A percentile compares a stretch with the other conserved stretches of the same genome.
These are phyloP conservation scores for Leccinum aurantiacum DNA, from an alignment of 768 basidiomycete species.

Conservation along the genomic window DNA sequence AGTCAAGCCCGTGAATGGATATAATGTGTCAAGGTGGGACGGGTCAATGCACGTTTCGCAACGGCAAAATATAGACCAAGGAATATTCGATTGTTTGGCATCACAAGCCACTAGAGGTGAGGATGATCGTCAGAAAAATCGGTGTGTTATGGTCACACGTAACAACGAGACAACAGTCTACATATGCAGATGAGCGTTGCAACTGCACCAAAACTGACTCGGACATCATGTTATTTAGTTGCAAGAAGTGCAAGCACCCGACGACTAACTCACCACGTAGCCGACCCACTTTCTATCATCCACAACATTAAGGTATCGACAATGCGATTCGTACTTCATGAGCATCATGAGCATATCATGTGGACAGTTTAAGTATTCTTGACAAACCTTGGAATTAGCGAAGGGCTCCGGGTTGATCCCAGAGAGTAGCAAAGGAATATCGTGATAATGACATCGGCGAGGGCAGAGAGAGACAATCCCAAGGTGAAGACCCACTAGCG, in stretches of 20 bases:
- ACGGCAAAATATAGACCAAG: constrained; percentile 27
- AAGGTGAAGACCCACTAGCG: constrained; percentile 46
- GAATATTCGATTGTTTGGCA: constrained; percentile 28
- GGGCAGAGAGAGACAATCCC: constrained; percentile 45
- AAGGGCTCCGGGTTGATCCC: constrained; percentile 33
- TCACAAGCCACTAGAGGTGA: constrained; percentile 18
- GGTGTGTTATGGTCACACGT: background rate
- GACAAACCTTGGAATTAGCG: constrained; percentile 36
- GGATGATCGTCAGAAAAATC: background rate
- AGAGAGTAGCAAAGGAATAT: constrained; percentile 42
- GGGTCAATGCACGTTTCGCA: constrained; percentile 21
- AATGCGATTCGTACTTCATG: constrained; percentile 22
- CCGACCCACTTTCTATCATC: constrained; percentile 25
- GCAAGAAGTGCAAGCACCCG: background rate
- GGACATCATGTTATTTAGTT: background rate
- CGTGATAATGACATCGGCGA: constrained; percentile 48
- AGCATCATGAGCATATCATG: background rate
- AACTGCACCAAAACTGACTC: constrained; percentile 15
- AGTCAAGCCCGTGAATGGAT: background rate
- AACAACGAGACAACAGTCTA: background rate
- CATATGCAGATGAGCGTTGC: constrained; percentile 23
- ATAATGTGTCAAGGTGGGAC: background rate
- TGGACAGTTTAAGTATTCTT: background rate
- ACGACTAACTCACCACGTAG: constrained; percentile 17
- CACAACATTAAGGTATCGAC: constrained; percentile 25